Conservation (phyloP, 352 stramenopile species). For the Proteromonas lacertae region DNA sequence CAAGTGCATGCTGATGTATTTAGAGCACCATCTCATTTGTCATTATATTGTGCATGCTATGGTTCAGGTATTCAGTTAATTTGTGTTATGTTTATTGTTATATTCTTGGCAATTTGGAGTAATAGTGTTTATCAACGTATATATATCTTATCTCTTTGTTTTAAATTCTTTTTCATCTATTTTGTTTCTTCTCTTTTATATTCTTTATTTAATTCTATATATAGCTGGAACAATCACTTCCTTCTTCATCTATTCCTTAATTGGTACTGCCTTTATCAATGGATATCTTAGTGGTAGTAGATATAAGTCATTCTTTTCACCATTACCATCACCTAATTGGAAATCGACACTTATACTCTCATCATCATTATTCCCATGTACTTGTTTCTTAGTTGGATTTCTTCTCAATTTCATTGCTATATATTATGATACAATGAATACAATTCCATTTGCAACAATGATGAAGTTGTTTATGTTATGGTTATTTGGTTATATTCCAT, state of each 20-base stretch:
- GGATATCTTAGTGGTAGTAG: conserved; percentile 12
- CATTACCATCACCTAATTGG: conserved; percentile 16
- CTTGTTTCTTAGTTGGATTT: conserved; percentile 16
- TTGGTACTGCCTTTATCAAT: conserved; percentile 19
- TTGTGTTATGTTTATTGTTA: conserved; percentile 54
- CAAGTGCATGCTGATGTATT: conserved; percentile 20
- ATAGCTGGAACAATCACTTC: conserved; percentile 62
- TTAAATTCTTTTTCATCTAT: not conserved
- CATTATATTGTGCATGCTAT: conserved; percentile 69
- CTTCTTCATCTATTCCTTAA: conserved; percentile 64
- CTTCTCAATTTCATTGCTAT: conserved; percentile 24
- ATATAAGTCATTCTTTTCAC: conserved; percentile 8
- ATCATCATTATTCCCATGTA: conserved; percentile 20
- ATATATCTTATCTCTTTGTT: not conserved
- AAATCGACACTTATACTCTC: conserved; percentile 27
- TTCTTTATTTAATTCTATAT: conserved; percentile 81
- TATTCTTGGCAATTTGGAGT: conserved; percentile 70
- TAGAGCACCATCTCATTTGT: conserved; percentile 45
- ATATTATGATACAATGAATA: conserved; percentile 29
- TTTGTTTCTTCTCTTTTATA: conserved; percentile 22
- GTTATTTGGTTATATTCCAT: conserved; percentile 77
- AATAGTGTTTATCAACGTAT: conserved; percentile 7
- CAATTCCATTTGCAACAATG: conserved; percentile 26
- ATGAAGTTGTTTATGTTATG: conserved; percentile 33
- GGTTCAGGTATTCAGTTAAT: conserved; percentile 76